phyloP scores from a whole-genome alignment of 768 basidiomycete species.

The Lentinula lateritia region DNA sequence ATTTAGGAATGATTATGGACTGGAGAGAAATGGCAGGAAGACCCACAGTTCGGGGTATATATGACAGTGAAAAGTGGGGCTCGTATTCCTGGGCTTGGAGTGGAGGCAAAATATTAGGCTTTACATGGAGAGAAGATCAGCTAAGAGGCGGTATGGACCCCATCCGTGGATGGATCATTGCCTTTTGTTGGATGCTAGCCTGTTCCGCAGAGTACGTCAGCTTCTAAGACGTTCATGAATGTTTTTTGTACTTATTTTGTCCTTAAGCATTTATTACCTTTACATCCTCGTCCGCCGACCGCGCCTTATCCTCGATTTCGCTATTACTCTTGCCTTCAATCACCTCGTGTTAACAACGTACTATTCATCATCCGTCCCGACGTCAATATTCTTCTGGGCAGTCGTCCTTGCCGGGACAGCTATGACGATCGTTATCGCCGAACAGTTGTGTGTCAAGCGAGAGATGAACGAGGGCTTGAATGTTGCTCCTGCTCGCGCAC shows the following conservation, averaged over 20 bases:
- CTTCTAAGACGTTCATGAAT: neutral
- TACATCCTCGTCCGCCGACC: constrained; percentile 87
- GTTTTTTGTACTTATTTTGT: neutral
- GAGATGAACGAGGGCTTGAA: constrained; percentile 85
- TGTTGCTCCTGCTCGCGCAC: constrained; percentile 40
- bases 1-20: constrained; percentile 86
- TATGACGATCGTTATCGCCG: constrained; percentile 75
- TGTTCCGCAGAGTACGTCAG: constrained; percentile 77
- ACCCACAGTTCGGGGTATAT: constrained; percentile 64
- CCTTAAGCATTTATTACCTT: constrained; percentile 63
- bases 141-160: constrained; percentile 75
- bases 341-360: constrained; percentile 94
- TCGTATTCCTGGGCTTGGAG: constrained; percentile 75
- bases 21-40: constrained; percentile 94
- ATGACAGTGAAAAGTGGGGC: constrained; percentile 61
- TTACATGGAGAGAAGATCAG: constrained; percentile 43
- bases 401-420: constrained; percentile 66
- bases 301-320: constrained; percentile 91
- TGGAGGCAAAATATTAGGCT: constrained; percentile 70
- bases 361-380: constrained; percentile 77
- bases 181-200: constrained; percentile 78
- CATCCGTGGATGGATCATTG: constrained; percentile 86
- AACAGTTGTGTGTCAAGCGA: constrained; percentile 86
- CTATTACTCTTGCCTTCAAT: constrained; percentile 84
- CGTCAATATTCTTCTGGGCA: constrained; percentile 90